Base-by-base conservation (phyloP, 768 basidiomycete species). In the Boletus sp. region DNA sequence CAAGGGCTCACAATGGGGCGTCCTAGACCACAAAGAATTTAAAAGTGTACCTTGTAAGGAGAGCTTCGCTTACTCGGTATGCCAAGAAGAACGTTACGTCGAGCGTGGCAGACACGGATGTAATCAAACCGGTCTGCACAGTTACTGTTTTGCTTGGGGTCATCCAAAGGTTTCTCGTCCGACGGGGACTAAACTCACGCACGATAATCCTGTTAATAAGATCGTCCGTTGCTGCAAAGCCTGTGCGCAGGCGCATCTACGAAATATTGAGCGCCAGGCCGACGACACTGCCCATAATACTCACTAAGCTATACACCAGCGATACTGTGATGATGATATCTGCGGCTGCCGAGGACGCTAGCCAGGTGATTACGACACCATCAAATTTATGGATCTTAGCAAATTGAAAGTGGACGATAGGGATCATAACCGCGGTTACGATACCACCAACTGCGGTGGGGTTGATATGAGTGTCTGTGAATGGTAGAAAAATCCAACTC, bases 331-430 rank as follows among this genome's bases (percentile, higher is more conserved):
- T 81, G 3, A 73, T 42, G 20, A 78, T 60, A 54, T 81, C 80
- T 7, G 74, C 75, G 11, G 73, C 60, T 9, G 73, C 71, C 6
- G 76, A 77, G 32, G 73, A 69, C 1, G 71, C 73, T 5, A 82
- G 67, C 80, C 80, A 81, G 35, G 77, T 60, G 36, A 73, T 68
- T 7, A 75, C n/a, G n/a, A n/a, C n/a, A n/a, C n/a, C n/a, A n/a
- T n/a, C n/a, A n/a, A n/a, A n/a, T n/a, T n/a, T n/a, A n/a, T n/a
- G n/a, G n/a, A n/a, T n/a, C n/a, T n/a, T n/a, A n/a, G n/a, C n/a
- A n/a, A n/a, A n/a, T n/a, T n/a, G n/a, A n/a, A n/a, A n/a, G n/a
- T n/a, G n/a, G n/a, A n/a, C n/a, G n/a, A n/a, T n/a, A n/a, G n/a
- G n/a, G 29, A 74, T 65, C 0, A 65, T 65, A 41, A 75, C 62